Base-by-base conservation (phyloP, 805 yeast species). In the Middelhovenomyces tepae region DNA sequence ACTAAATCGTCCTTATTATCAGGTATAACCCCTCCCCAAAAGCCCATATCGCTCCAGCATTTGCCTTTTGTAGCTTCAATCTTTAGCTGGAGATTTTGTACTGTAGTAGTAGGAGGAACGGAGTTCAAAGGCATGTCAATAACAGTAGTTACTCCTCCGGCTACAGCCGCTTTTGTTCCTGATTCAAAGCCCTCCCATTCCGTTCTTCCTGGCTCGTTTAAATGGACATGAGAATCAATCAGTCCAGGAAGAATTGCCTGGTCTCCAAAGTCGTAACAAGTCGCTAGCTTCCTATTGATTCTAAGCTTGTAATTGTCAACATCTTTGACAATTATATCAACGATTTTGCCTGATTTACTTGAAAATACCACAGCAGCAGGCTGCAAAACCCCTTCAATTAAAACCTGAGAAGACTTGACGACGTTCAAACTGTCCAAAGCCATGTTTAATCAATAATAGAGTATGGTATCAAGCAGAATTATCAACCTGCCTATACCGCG, bases 181-280 rank as follows among this genome's bases (percentile, higher is more conserved):
- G 94, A 80, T n/a, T 77, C 94, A 54, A 89, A 87, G 1, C 97
- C 97, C 57, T 87, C 97, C 97, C 97, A 87, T 42, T 86, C 95
- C 1, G 96, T 87, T 46, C 96, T 65, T 11, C 97, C 97, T 0
- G 97, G 96, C 47, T 89, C 97, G 56, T 89, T 89, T 46, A 87
- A 62, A 50, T 87, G 97, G 16, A 87, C 97, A 55, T 87, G 97
- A 4, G 94, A 71, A 50, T 87, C 97, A 3, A 87, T 93, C 20
- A 87, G 66, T 0, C 97, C 97, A 0, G 97, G 96, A 64, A 89
- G 62, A 8, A 87, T 68, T 19, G 70, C 71, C 14, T 62, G 54
- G 0, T 87, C 85, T 2, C 79, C 63, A 4, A 77, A 75, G 41
- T 76, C 65, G 26, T 76, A 21, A 21, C 23, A 21, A 21, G 10